These are phyloP conservation scores for Exophiala bonariae DNA, from an alignment of 2,329 filamentous ascomycete genomes.

Conservation along the genomic window DNA sequence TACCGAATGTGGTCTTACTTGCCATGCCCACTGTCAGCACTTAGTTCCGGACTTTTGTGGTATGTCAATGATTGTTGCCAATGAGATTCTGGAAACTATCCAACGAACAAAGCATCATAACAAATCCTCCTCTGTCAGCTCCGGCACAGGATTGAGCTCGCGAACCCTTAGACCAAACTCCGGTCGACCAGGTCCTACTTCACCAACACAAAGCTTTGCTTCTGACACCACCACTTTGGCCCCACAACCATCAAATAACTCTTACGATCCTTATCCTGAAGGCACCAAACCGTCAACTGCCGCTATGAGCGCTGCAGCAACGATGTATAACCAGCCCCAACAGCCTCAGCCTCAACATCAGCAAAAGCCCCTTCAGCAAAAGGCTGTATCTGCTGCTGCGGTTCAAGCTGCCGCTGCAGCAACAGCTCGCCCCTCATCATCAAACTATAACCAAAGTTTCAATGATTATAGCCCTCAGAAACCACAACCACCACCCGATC, in stretches of 20 bases:
- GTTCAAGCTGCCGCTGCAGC: conserved; percentile 47
- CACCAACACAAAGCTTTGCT: conserved; percentile 26
- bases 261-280: conserved; percentile 36
- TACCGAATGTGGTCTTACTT: conserved; percentile 85
- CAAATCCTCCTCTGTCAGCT: conserved; percentile 53
- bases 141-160: conserved; percentile 58
- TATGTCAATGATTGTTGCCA: conserved; percentile 97
- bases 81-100: conserved; percentile 87
- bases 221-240: conserved; percentile 31
- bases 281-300: conserved; percentile 37
- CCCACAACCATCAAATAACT: conserved; percentile 34
- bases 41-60: conserved; percentile 98
- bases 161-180: conserved; percentile 63
- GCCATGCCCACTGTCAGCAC: conserved; percentile 87
- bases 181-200: conserved; percentile 43
- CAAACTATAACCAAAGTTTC: conserved; percentile 47
- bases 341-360: conserved; percentile 42
- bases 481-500: conserved; percentile 24
- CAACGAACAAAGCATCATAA: conserved; percentile 74
- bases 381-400: conserved; percentile 50
- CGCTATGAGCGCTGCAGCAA: conserved; percentile 27
- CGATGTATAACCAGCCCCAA: conserved; percentile 35
- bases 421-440: conserved; percentile 43
- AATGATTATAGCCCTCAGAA: conserved; percentile 41
- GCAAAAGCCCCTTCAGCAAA: conserved; percentile 33